Evolutionary conservation across 2,329 filamentous ascomycete species (phyloP).

Genomic region (Cladosporium oxysporum): DNA sequence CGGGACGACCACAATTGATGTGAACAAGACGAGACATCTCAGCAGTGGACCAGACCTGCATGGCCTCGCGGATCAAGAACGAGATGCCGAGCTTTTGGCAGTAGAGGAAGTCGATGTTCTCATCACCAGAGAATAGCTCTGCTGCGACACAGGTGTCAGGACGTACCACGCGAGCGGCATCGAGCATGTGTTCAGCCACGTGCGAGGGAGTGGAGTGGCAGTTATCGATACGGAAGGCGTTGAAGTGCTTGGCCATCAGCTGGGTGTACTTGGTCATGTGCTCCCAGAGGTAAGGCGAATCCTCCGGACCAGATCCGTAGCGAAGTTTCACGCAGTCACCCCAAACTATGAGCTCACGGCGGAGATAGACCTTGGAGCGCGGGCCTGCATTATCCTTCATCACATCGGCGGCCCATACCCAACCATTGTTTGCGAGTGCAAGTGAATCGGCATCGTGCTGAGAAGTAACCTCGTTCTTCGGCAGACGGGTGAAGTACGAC

Average conservation of each 20-base stretch:
- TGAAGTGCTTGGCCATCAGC: slow-evolving; percentile 91
- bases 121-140: slow-evolving; percentile 92
- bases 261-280: slow-evolving; percentile 93
- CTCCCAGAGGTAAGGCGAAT: slow-evolving; percentile 93
- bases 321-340: slow-evolving; percentile 97
- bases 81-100: slow-evolving; percentile 90
- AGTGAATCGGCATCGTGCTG: slow-evolving; percentile 75
- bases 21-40: slow-evolving; percentile 93
- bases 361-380: slow-evolving; percentile 87
- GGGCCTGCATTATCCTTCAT: slow-evolving; percentile 91
- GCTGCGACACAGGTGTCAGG: slow-evolving; percentile 90
- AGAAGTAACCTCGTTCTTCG: slow-evolving; percentile 73
- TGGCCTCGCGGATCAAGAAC: slow-evolving; percentile 90
- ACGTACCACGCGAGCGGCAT: slow-evolving; percentile 84
- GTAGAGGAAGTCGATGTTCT: slow-evolving; percentile 94
- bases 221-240: slow-evolving; percentile 95
- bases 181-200: slow-evolving; percentile 91
- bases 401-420: slow-evolving; percentile 98
- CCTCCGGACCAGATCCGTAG: slow-evolving; percentile 76
- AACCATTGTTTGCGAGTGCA: slow-evolving; percentile 91
- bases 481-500: slow-evolving; percentile 89
- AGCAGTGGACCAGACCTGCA: slow-evolving; percentile 96
- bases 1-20: slow-evolving; percentile 87
- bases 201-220: slow-evolving; percentile 94
- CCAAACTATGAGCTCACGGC: slow-evolving; percentile 96